Percentiles rank a stretch among this genome's conserved stretches.
These are phyloP conservation scores for Hypomontagnella monticulosa DNA, from an alignment of 495 filamentous ascomycete species.

Conservation along the genomic window DNA sequence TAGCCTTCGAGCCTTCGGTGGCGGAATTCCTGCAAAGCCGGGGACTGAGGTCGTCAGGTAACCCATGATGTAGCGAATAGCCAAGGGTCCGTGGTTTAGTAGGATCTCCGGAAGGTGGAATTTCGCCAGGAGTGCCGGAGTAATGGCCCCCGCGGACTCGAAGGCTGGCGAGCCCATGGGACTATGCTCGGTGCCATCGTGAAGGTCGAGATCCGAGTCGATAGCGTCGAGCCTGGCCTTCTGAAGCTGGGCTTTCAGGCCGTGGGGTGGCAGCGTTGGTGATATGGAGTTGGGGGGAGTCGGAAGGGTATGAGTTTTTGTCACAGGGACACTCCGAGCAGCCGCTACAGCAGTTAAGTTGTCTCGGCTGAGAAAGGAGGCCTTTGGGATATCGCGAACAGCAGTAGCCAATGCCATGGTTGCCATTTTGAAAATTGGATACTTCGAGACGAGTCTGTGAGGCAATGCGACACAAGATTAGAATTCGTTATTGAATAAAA, in stretches of 20 bases:
- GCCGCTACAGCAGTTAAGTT: conserved; percentile 69
- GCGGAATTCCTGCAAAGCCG: conserved; percentile 89
- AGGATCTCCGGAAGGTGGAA: conserved; percentile 92
- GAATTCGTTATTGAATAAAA: conserved; percentile 10
- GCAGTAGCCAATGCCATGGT: conserved; percentile 65
- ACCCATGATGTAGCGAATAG: conserved; percentile 94
- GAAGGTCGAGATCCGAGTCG: conserved; percentile 89
- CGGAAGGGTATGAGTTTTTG: conserved; percentile 71
- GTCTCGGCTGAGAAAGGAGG: conserved; percentile 63
- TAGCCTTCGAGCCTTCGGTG: conserved; percentile 88
- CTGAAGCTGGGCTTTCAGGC: conserved; percentile 70
- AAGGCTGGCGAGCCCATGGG: conserved; percentile 60
- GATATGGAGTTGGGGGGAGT: conserved; percentile 98
- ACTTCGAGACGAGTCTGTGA: conserved; percentile 60
- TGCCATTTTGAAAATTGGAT: conserved; percentile 63
- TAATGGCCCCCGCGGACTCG: conserved; percentile 85
- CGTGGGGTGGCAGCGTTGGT: conserved; percentile 84
- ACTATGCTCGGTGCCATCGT: conserved; percentile 72
- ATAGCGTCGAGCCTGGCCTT: conserved; percentile 71
- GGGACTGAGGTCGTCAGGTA: conserved; percentile 92
- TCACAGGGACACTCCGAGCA: conserved; percentile 64
- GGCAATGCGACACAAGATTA: conserved; percentile 45
- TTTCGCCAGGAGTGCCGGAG: conserved; percentile 84
- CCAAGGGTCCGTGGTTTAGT: conserved; percentile 85
- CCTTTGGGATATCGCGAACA: conserved; percentile 78